These are phyloP conservation scores for Phytophthora brassicae DNA, from an alignment of 352 stramenopile genomes.

Conservation along the genomic window DNA sequence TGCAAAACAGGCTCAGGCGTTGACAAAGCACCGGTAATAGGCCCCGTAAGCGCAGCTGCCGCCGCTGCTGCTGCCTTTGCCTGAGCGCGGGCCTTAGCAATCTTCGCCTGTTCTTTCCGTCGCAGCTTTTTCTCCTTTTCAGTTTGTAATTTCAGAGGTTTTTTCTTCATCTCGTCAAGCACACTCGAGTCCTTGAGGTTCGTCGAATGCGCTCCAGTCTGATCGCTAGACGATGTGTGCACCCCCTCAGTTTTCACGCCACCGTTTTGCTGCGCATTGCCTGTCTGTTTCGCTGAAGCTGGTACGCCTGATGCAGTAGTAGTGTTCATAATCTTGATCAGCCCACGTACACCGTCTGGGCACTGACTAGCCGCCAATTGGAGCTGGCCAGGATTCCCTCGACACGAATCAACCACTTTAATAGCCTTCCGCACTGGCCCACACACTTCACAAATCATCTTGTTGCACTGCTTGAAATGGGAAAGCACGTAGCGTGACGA, in stretches of 20 bases:
- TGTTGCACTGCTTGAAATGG: constrained; percentile 91
- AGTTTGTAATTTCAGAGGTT: constrained; percentile 71
- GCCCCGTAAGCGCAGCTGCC: constrained; percentile 19
- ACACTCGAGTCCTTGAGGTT: constrained; percentile 23
- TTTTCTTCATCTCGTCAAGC: constrained; percentile 65
- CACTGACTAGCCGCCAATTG: constrained; percentile 71
- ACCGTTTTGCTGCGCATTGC: constrained; percentile 4
- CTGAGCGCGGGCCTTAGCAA: constrained; percentile 72
- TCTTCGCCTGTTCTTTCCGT: constrained; percentile 80
- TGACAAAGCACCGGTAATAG: constrained; percentile 9
- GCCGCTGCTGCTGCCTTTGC: constrained; percentile 61
- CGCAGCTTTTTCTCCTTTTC: constrained; percentile 89
- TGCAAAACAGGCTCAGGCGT: constrained; percentile 29
- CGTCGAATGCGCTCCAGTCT: constrained; percentile 1
- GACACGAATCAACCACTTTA: constrained; percentile 86
- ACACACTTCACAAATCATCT: constrained; percentile 90
- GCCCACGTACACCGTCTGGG: constrained; percentile 67
- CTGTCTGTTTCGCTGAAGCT: constrained; percentile 36
- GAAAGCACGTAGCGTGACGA: constrained; percentile 87
- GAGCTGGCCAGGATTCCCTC: constrained; percentile 70
- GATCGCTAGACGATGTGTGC: neutral
- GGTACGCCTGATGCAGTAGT: constrained; percentile 29
- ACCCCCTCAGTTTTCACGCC: constrained; percentile 22
- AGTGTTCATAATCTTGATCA: constrained; percentile 91
- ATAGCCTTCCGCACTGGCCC: constrained; percentile 86